Conservation (phyloP, 2,329 filamentous ascomycete species). For the Taxawa tesnikishii region DNA sequence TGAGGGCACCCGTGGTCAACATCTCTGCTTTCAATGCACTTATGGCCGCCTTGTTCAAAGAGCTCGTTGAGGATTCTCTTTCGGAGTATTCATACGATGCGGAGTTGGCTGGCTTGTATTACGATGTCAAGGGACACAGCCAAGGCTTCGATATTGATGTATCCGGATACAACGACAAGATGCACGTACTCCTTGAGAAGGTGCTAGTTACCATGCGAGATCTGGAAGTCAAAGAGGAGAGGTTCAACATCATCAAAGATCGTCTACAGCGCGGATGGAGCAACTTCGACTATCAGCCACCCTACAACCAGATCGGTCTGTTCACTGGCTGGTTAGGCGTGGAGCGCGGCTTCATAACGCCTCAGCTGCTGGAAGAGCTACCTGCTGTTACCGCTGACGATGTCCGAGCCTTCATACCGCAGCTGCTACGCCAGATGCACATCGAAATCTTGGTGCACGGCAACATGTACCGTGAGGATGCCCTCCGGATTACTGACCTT, state of each 20-base stretch:
- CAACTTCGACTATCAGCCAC: slow-evolving; percentile 80
- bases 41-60: slow-evolving; percentile 68
- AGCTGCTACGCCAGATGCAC: slow-evolving; percentile 70
- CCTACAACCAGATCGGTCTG: slow-evolving; percentile 77
- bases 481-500: slow-evolving; percentile 70
- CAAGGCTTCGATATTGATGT: slow-evolving; percentile 68
- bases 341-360: slow-evolving; percentile 65
- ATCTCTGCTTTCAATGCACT: slow-evolving; percentile 67
- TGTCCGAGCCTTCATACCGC: slow-evolving; percentile 64
- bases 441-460: slow-evolving; percentile 84
- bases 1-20: slow-evolving; percentile 68
- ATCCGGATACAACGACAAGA: slow-evolving; percentile 92
- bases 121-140: slow-evolving; percentile 60
- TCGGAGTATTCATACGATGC: slow-evolving; percentile 95
- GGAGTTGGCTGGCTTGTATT: slow-evolving; percentile 79
- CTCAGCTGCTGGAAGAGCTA: slow-evolving; percentile 68
- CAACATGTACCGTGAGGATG: slow-evolving; percentile 90
- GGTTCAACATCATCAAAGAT: slow-evolving; percentile 88
- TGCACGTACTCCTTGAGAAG: slow-evolving; percentile 80
- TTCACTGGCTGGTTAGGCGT: slow-evolving; percentile 70
- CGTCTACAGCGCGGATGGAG: slow-evolving; percentile 62
- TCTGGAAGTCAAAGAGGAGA: slow-evolving; percentile 69
- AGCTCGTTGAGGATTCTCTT: slow-evolving; percentile 76
- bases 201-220: slow-evolving; percentile 75
- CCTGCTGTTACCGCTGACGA: slow-evolving; percentile 61